These are phyloP conservation scores for Solanum bukasovii DNA, from an alignment of 257 asterid species.

Conservation along the genomic window DNA sequence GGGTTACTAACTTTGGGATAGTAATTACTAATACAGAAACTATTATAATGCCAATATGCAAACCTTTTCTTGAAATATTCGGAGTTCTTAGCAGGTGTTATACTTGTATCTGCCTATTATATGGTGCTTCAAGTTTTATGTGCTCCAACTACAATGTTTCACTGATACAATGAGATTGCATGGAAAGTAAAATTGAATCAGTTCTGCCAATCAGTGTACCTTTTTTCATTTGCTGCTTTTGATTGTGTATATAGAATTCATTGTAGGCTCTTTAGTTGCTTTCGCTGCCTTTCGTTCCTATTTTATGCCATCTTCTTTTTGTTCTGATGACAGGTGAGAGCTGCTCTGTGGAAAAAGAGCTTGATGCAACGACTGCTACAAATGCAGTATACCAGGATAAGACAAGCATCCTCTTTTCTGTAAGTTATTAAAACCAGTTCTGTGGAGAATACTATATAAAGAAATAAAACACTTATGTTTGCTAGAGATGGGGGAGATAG, in stretches of 20 bases:
- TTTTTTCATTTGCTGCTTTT: background rate
- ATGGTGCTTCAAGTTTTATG: background rate
- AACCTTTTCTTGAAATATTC: background rate
- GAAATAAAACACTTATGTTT: background rate
- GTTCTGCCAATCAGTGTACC: background rate
- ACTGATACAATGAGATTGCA: background rate
- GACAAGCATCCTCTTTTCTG: constrained; percentile 95
- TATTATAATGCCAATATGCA: background rate
- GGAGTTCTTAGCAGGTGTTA: background rate
- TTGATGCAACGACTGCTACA: constrained; percentile 53
- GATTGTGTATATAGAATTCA: background rate
- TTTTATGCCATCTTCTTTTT: background rate
- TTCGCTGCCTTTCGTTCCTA: background rate
- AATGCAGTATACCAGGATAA: constrained; percentile 99
- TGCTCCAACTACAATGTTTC: background rate
- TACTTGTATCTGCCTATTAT: background rate
- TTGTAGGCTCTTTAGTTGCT: background rate
- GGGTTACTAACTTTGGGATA: background rate
- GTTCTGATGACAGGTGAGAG: constrained; percentile 72
- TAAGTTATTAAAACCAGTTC: constrained; percentile 28
- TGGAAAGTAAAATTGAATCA: background rate
- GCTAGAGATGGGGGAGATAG: background rate
- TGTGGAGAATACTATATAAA: background rate
- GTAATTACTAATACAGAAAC: background rate
- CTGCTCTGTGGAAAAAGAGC: constrained; percentile 92